Evolutionary conservation across 352 stramenopile genomes (phyloP).

Genomic region (Pythium dissotocum): DNA sequence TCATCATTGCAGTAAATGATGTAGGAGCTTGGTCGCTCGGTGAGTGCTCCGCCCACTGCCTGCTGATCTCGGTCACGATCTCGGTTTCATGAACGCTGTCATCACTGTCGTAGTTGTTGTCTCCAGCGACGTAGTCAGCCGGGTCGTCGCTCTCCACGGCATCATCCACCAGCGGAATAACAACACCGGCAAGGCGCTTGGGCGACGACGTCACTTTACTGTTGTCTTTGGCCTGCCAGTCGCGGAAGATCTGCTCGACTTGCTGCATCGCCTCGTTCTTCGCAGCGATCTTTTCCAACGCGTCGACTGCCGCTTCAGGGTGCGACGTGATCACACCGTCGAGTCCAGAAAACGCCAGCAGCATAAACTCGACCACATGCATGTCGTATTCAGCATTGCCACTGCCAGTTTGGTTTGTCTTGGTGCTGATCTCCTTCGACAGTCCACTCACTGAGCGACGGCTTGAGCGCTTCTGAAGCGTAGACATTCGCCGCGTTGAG

Average conservation of each 20-base stretch:
- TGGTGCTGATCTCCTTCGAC: constrained; percentile 12
- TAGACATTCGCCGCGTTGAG: not conserved
- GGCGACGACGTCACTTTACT: constrained; percentile 6
- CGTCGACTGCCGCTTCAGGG: constrained; percentile 31
- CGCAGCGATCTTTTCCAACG: constrained; percentile 25
- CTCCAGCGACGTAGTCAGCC: constrained; percentile 32
- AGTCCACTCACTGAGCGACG: constrained; percentile 1
- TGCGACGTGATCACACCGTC: constrained; percentile 35
- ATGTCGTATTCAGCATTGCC: constrained; percentile 21
- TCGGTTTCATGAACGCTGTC: constrained; percentile 24
- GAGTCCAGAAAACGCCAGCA: constrained; percentile 39
- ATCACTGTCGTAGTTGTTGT: constrained; percentile 23
- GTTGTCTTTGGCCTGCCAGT: constrained; percentile 35
- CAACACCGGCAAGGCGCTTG: constrained; percentile 1
- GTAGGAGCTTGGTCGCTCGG: not conserved
- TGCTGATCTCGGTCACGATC: constrained; percentile 29
- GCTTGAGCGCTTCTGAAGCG: not conserved
- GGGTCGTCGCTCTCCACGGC: constrained; percentile 12
- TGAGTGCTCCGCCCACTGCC: constrained; percentile 32
- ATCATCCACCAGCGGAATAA: not conserved
- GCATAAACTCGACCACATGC: constrained; percentile 35
- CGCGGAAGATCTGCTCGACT: constrained; percentile 38
- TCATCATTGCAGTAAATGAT: not conserved
- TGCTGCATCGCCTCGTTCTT: constrained; percentile 35
- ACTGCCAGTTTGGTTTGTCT: not conserved